phyloP scores from a whole-genome alignment of 371 early-diverging fungal genomes.

The Mortierella sp. region DNA sequence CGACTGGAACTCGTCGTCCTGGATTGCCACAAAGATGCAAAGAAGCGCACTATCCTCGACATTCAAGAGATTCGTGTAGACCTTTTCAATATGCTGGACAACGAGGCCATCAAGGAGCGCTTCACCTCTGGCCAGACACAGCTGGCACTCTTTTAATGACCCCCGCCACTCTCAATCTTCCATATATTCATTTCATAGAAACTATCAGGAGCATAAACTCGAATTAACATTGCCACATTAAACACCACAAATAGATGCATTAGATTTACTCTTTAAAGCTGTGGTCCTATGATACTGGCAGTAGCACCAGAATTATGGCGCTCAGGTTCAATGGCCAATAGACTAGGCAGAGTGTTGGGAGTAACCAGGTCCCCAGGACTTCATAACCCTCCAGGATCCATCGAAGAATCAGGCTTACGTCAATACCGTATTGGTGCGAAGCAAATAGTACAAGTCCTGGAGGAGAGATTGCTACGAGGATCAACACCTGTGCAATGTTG shows the following conservation, averaged over 20 bases:
- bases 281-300: constrained; percentile 28
- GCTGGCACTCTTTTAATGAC: constrained; percentile 36
- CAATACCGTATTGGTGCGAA: constrained; percentile 32
- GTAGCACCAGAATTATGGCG: constrained; percentile 37
- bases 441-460: constrained; percentile 57
- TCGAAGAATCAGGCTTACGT: constrained; percentile 45
- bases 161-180: background rate
- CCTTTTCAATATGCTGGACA: constrained; percentile 59
- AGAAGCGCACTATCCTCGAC: constrained; percentile 80
- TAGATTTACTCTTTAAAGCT: constrained; percentile 9
- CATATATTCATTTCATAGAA: constrained; percentile 1
- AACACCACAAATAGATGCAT: background rate
- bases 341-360: constrained; percentile 66
- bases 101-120: constrained; percentile 30
- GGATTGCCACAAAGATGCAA: constrained; percentile 80
- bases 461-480: constrained; percentile 62
- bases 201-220: too few relatives aligned
- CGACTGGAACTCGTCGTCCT: constrained; percentile 74
- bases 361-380: constrained; percentile 68
- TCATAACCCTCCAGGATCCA: constrained; percentile 65
- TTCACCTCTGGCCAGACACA: constrained; percentile 38
- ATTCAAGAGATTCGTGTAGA: constrained; percentile 79
- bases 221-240: constrained; percentile 2
- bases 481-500: constrained; percentile 53
- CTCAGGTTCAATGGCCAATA: constrained; percentile 80